Evolutionary conservation across 352 stramenopile genomes (phyloP).

Genomic region (Phytopythium cucurbitacearum): DNA sequence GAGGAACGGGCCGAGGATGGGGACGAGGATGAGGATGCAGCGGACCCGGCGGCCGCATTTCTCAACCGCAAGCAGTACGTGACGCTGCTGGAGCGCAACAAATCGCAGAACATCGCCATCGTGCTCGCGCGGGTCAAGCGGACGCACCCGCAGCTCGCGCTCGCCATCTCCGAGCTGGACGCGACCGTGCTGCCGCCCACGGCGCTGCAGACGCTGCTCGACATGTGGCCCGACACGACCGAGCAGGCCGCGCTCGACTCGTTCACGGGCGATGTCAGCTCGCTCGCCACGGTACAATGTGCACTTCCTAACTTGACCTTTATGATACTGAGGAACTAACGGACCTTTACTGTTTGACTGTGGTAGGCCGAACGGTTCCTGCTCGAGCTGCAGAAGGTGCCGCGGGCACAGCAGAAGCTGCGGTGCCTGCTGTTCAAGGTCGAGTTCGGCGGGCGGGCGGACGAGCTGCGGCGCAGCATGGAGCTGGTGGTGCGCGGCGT

Average conservation of each 20-base stretch:
- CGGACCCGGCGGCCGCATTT: slow-evolving; percentile 21
- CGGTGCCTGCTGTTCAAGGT: slow-evolving; percentile 76
- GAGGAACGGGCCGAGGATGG: slow-evolving; percentile 7
- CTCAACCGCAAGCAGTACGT: slow-evolving; percentile 47
- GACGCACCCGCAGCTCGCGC: slow-evolving; percentile 46
- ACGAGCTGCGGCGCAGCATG: slow-evolving; percentile 76
- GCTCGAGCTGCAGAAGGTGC: slow-evolving; percentile 50
- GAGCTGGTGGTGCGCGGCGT: slow-evolving; percentile 61
- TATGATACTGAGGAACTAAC: background rate
- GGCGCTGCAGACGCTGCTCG: slow-evolving; percentile 70
- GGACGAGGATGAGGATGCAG: slow-evolving; percentile 17
- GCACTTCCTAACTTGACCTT: background rate
- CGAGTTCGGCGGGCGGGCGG: slow-evolving; percentile 57
- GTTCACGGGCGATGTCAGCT: slow-evolving; percentile 44
- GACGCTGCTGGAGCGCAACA: slow-evolving; percentile 77
- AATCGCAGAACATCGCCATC: slow-evolving; percentile 83
- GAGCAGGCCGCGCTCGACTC: slow-evolving; percentile 69
- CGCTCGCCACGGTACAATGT: slow-evolving; percentile 38
- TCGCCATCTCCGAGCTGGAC: slow-evolving; percentile 62
- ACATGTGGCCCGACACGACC: slow-evolving; percentile 78
- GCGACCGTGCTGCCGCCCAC: slow-evolving; percentile 55
- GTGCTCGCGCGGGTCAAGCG: slow-evolving; percentile 71
- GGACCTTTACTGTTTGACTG: slow-evolving; percentile 1
- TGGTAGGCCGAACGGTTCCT: slow-evolving; percentile 70
- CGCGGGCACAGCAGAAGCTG: slow-evolving; percentile 67